Evolutionary conservation across 768 basidiomycete species (phyloP), one percentile per base, ranked within the genome.

Genomic region (Lentinula aciculospora): DNA sequence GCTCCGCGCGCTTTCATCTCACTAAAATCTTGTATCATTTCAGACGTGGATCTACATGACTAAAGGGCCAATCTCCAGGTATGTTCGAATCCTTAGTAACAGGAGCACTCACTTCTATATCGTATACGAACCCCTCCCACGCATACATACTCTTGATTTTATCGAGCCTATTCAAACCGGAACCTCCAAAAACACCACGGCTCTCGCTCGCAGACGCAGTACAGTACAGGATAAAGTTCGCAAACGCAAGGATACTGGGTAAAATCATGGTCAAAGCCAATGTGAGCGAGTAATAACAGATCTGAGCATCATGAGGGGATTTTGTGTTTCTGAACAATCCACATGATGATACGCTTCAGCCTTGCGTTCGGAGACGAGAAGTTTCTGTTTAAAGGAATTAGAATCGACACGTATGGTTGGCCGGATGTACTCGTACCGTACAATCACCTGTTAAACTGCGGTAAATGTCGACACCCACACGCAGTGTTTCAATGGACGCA

Each of bases 41-140:
- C 60, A 12, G 34, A 46, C 45, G 21, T 58, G 23, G 60, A 47
- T 36, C 56, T 42, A 53, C 60, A 61, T 40, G 57, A 44, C 60
- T 61, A 56, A 36, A 50, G 27, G 27, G 10, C 15, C 29, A n/a
- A 28, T n/a, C 28, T 9, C 29, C 17, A 28, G 12, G 28, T 28
- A 10, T 10, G 21, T 23, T 23, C 9, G 44, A 23, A 8, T 12
- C 9, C 25, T 23, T 4, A 27, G 23, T 23, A 9, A 7, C 7
- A 21, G 27, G 27, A 31, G 28, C 42, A 12, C 42, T 40, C 39
- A 58, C 60, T 57, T 58, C 57, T 32, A 58, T 61, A 53, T 58
- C 51, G 42, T 61, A 61, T 53, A 61, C 60, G 40, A 61, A 61
- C 46, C 60, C 60, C 36, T 61, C 60, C 60, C 60, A 61, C 27